A percentile compares a stretch with the other conserved stretches of the same genome.
These are phyloP conservation scores for Aspergillus wentii DNA, from an alignment of 495 filamentous ascomycete genomes.

Conservation along the genomic window DNA sequence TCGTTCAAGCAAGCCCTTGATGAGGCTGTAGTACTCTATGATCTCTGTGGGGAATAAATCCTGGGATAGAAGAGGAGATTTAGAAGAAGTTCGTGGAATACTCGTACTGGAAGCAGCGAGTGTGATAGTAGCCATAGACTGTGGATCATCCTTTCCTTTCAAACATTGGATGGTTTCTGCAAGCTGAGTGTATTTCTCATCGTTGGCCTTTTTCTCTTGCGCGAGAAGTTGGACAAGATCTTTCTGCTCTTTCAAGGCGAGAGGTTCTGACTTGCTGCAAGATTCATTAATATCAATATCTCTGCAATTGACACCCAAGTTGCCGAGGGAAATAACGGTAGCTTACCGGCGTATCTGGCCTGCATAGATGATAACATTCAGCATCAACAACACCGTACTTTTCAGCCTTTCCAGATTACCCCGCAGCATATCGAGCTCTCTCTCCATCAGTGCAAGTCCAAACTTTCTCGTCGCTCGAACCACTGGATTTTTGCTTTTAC, in stretches of 20 bases:
- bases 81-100: too few relatives aligned
- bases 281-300: background rate
- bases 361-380: slow-evolving; percentile 27
- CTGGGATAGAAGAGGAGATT: too few relatives aligned
- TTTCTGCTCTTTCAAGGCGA: background rate
- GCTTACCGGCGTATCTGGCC: slow-evolving; percentile 12
- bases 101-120: too few relatives aligned
- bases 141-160: too few relatives aligned
- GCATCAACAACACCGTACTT: slow-evolving; percentile 21
- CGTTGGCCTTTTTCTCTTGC: background rate
- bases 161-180: background rate
- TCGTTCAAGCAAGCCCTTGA: background rate
- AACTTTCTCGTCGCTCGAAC: slow-evolving; percentile 9
- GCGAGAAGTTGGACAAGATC: background rate
- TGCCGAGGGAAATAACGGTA: too few relatives aligned
- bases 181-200: background rate
- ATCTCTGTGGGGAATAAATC: background rate
- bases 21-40: background rate
- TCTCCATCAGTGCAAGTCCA: slow-evolving; percentile 12
- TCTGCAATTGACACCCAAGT: background rate
- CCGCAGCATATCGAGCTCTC: slow-evolving; percentile 18
- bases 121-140: too few relatives aligned
- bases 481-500: background rate
- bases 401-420: slow-evolving; percentile 29
- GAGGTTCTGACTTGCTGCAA: background rate